Evolutionary conservation across 345 rosid genomes (phyloP), one percentile per base, ranked within the genome.

Genomic region (Populus pruinosa): DNA sequence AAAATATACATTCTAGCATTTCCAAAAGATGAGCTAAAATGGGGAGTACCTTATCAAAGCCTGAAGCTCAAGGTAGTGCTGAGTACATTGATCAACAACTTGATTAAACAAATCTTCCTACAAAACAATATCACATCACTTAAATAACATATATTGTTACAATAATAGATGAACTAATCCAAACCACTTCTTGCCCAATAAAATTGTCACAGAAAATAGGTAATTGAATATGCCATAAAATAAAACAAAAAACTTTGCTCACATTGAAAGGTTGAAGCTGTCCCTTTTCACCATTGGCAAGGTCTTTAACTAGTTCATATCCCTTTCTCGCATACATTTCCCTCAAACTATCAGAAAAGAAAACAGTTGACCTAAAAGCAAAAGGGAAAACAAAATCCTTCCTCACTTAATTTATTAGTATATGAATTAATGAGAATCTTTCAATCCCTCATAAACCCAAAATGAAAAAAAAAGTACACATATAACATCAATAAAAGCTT

Each of bases 201-300:
- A 64, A 63, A 18, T 20, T 17, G n/a, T 31, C 20, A 74, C 7
- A 53, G 18, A 13, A 41, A 49, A 36, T 16, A 2, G 31, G 35
- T 36, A 29, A 29, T 4, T 14, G 21, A 66, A 36, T 17, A 33
- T 64, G 27, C 67, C 7, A 31, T 27, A 66, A 66, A 23, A 14
- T 11, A 73, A 74, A 59, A 36, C 21, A 27, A 6, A 21, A 56
- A 18, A 35, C 23, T 31, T 16, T 31, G 49, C 85, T 74, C 71
- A 82, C 85, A 76, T 79, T 79, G 63, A 78, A 82, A 14, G 63
- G 80, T 77, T 82, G 82, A 82, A 82, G 82, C 64, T 78, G 82
- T 56, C 82, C 85, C 49, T 78, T 82, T 69, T 79, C 85, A 36
- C 79, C 69, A 17, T 41, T 44, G 6, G 82, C 72, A 20, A 78